Base-by-base conservation (phyloP, 2,329 filamentous ascomycete genomes). In the Colletotrichum shisoi region DNA sequence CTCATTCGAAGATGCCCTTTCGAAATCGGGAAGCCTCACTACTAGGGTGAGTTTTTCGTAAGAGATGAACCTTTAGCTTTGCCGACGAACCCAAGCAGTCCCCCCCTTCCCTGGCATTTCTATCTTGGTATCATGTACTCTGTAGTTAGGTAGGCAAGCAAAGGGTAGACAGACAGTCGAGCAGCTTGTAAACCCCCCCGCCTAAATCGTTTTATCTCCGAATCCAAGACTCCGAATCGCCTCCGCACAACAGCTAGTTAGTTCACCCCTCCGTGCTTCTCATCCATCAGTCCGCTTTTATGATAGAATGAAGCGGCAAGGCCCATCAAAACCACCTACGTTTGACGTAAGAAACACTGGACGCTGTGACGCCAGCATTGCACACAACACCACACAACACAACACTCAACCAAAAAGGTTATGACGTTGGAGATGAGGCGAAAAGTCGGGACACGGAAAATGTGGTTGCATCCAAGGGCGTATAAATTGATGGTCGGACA, bases 311-410 rank as follows among this genome's bases (percentile, higher is more conserved):
- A 27, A 40, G 0, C 21, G 17, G 34, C 21, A 24, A 49, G 44
- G 4, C 8, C 64, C 60, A 54, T 53, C 24, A 34, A 58, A 31
- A 42, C 3, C 39, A 31, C 19, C 31, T 37, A 15, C 17, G n/a
- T 54, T 34, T 19, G 64, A 67, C 61, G 64, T 64, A 67, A 64
- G 40, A 49, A 58, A 59, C 52, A 40, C 13, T 27, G 39, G 52
- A 27, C 15, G 21, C 13, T 49, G 19, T 49, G 57, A 59, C 44
- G 57, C 45, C 34, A 39, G 15, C 11, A 51, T 42, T 51, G 42
- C 56, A 17, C 19, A 21, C 34, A 17, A 9, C 19, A 37, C 8
- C 15, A 4, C 15, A 9, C 19, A 21, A 24, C 17, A 49, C 15
- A 67, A 12, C 34, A 19, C n/a, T 9, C 8, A 17, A n/a, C n/a